A percentile compares a stretch with the other conserved stretches of the same genome.
Evolutionary conservation across 345 rosid genomes (phyloP).

Genomic region (Citrus cavaleriei): DNA sequence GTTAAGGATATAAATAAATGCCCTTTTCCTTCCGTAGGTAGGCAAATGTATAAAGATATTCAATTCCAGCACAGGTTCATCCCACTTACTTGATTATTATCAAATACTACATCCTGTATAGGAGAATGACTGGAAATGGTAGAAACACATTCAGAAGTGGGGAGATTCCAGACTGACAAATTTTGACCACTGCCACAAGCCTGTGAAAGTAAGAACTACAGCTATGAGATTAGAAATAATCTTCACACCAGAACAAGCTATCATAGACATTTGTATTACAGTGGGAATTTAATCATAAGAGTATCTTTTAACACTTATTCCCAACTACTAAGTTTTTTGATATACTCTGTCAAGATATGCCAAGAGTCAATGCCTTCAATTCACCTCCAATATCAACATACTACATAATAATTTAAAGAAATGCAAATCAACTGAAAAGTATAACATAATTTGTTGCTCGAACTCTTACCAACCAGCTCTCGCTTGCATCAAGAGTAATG

Average conservation of each 20-base stretch:
- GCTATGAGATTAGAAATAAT: not conserved
- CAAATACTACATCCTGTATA: slow-evolving; percentile 70
- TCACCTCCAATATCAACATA: not conserved
- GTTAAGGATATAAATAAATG: not conserved
- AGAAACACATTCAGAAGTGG: slow-evolving; percentile 79
- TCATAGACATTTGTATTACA: not conserved
- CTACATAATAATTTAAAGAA: not conserved
- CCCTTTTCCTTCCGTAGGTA: no score
- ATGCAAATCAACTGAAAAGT: not conserved
- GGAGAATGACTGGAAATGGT: slow-evolving; percentile 41
- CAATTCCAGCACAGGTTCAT: not conserved
- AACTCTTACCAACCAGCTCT: slow-evolving; percentile 96
- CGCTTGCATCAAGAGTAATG: slow-evolving; percentile 90
- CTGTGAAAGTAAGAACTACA: slow-evolving; percentile 33
- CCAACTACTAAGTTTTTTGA: not conserved
- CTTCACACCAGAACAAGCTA: not conserved
- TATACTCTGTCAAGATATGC: not conserved
- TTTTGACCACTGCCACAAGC: slow-evolving; percentile 69
- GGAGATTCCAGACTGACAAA: slow-evolving; percentile 81
- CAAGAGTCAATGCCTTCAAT: not conserved
- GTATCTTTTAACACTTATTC: not conserved
- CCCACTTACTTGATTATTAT: slow-evolving; percentile 71
- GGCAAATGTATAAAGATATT: not conserved
- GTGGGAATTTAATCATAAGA: not conserved
- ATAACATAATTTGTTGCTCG: not conserved